These are phyloP conservation scores for Phytopythium litorale DNA, from an alignment of 352 stramenopile species.

Conservation along the genomic window DNA sequence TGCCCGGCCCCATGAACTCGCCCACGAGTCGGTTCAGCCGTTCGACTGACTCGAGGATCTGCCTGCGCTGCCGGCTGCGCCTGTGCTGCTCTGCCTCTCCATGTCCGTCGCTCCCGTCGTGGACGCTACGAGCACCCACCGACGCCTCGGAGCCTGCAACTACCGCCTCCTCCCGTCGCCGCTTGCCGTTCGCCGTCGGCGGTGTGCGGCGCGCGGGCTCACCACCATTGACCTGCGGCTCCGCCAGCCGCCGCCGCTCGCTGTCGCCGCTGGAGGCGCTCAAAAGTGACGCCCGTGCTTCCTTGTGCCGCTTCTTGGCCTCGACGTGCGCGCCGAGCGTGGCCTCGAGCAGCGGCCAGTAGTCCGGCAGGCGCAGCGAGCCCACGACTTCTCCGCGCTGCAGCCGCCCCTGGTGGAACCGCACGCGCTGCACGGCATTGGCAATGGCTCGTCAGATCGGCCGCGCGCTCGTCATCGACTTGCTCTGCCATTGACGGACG, in stretches of 20 bases:
- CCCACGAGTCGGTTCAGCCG: constrained; percentile 10
- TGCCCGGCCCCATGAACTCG: constrained; percentile 6
- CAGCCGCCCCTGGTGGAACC: constrained; percentile 3
- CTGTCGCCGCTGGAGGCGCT: neutral
- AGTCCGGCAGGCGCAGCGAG: constrained; percentile 2
- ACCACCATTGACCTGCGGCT: neutral
- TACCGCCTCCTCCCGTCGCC: neutral
- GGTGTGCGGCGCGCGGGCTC: neutral
- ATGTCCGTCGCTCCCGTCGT: neutral
- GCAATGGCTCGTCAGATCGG: neutral
- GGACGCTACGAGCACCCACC: neutral
- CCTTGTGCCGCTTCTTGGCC: constrained; percentile 1
- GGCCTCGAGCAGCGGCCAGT: constrained; percentile 12
- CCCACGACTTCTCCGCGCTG: constrained; percentile 5
- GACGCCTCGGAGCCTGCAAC: neutral
- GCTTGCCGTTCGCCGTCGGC: neutral
- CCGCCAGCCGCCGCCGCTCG: neutral
- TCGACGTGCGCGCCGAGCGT: constrained; percentile 9
- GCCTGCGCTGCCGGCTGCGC: constrained; percentile 2
- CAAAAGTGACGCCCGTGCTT: neutral
- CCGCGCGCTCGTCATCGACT: neutral
- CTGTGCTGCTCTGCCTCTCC: neutral
- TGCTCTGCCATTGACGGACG: neutral
- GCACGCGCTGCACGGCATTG: constrained; percentile 2
- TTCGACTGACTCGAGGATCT: constrained; percentile 13